A percentile compares a stretch with the other conserved stretches of the same genome.
Conservation (phyloP, 179 eudicot species). For the Spinacia oleracea region DNA sequence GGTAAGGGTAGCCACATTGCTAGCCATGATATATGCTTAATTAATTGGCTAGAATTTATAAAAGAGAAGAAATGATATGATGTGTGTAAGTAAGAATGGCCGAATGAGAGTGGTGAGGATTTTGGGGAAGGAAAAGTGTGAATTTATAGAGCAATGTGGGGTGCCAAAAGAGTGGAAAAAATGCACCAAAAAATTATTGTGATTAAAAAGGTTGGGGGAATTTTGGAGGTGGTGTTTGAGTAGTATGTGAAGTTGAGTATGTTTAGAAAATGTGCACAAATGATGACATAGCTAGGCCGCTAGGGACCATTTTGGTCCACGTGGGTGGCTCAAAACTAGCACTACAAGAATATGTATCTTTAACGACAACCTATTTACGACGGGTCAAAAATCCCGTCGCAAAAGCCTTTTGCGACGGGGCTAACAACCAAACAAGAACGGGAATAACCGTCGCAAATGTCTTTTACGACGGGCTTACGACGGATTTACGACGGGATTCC, state of each 20-base stretch:
- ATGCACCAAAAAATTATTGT: background rate
- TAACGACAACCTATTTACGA: too few relatives aligned
- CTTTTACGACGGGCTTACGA: too few relatives aligned
- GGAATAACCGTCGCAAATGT: too few relatives aligned
- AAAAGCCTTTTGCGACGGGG: too few relatives aligned
- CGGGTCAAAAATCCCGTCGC: too few relatives aligned
- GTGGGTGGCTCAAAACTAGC: background rate
- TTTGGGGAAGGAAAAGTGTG: background rate
- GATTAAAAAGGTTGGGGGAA: background rate
- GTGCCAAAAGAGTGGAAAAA: background rate
- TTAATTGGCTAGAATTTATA: too few relatives aligned
- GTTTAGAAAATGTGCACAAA: constrained; percentile 14
- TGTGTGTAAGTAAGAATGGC: background rate
- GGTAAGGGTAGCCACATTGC: constrained; percentile 13
- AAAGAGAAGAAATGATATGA: background rate
- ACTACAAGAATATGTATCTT: too few relatives aligned
- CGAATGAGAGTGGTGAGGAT: constrained; percentile 3
- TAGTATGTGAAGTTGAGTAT: background rate
- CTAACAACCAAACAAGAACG: too few relatives aligned
- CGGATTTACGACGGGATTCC: too few relatives aligned
- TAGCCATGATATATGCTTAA: constrained; percentile 26
- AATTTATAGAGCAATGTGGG: constrained; percentile 15
- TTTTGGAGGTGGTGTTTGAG: background rate
- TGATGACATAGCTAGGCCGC: too few relatives aligned
- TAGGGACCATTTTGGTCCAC: background rate